Percentiles rank a stretch among this genome's conserved stretches.
Evolutionary conservation across 805 yeast genomes (phyloP).

Genomic region (Ogataea nakhonphanomensis): DNA sequence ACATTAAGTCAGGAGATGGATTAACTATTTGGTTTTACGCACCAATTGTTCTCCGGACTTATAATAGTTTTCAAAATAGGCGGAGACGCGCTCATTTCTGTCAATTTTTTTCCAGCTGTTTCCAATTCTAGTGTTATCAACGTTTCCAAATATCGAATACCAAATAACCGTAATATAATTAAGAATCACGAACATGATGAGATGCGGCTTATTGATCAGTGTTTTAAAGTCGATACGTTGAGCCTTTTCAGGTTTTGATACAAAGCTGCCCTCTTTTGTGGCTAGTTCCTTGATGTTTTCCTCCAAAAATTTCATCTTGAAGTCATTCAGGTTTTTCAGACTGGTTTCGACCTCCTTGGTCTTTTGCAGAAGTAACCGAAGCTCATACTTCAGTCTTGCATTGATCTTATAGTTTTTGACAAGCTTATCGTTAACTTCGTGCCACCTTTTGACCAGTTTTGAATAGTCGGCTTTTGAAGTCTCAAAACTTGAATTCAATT

Average conservation of each 20-base stretch:
- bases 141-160: slow-evolving; percentile 14
- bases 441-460: slow-evolving; percentile 22
- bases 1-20: not conserved
- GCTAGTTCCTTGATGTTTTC: slow-evolving; percentile 14
- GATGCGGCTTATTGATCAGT: slow-evolving; percentile 20
- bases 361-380: slow-evolving; percentile 53
- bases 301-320: slow-evolving; percentile 33
- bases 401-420: slow-evolving; percentile 52
- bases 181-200: slow-evolving; percentile 21
- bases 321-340: slow-evolving; percentile 32
- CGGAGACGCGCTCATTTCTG: slow-evolving; percentile 24
- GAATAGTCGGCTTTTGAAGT: slow-evolving; percentile 15
- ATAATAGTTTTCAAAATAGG: slow-evolving; percentile 20
- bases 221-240: slow-evolving; percentile 5
- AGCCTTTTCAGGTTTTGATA: not conserved
- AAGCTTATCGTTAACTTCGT: slow-evolving; percentile 36
- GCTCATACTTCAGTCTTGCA: slow-evolving; percentile 63
- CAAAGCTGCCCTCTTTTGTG: not conserved
- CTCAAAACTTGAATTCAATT: slow-evolving; percentile 11
- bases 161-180: slow-evolving; percentile 17
- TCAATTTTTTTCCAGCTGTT: slow-evolving; percentile 31
- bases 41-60: slow-evolving; percentile 3
- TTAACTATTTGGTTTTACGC: not conserved
- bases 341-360: slow-evolving; percentile 67
- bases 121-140: slow-evolving; percentile 25